phyloP scores from a whole-genome alignment of 768 basidiomycete species.

The Clitopilus hobsonii region DNA sequence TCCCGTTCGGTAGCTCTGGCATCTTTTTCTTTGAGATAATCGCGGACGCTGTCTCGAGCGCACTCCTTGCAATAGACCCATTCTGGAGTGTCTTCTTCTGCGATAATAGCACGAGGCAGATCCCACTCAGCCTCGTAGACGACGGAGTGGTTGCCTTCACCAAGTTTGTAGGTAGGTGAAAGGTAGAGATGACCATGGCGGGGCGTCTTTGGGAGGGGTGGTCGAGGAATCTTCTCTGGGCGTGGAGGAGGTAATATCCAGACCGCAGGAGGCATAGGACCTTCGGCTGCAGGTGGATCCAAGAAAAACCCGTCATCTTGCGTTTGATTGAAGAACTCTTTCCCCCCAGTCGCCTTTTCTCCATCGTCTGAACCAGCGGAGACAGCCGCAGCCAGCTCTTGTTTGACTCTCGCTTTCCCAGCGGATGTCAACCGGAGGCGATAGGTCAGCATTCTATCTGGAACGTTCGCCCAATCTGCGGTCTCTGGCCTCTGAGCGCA shows the following conservation, averaged over 20 bases:
- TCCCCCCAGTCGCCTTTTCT: too few species aligned
- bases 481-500: conserved; percentile 5
- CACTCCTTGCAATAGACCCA: conserved; percentile 32
- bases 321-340: too few species aligned
- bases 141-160: conserved; percentile 47
- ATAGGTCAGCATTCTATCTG: conserved; percentile 6
- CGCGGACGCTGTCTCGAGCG: conserved; percentile 22
- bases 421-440: conserved; percentile 7
- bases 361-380: too few species aligned
- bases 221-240: not conserved
- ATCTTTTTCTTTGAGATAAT: conserved; percentile 20
- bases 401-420: not conserved
- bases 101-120: conserved; percentile 38
- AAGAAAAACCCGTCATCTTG: not conserved
- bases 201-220: not conserved
- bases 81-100: conserved; percentile 12
- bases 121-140: conserved; percentile 50
- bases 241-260: conserved; percentile 20
- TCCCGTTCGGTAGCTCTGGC: conserved; percentile 17
- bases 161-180: conserved; percentile 27
- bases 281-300: not conserved
- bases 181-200: conserved; percentile 48
- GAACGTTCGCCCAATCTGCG: not conserved
- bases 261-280: conserved; percentile 7
- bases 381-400: not conserved